phyloP scores from a whole-genome alignment of 139 green algal genomes.

The Desmodesmus armatus region DNA sequence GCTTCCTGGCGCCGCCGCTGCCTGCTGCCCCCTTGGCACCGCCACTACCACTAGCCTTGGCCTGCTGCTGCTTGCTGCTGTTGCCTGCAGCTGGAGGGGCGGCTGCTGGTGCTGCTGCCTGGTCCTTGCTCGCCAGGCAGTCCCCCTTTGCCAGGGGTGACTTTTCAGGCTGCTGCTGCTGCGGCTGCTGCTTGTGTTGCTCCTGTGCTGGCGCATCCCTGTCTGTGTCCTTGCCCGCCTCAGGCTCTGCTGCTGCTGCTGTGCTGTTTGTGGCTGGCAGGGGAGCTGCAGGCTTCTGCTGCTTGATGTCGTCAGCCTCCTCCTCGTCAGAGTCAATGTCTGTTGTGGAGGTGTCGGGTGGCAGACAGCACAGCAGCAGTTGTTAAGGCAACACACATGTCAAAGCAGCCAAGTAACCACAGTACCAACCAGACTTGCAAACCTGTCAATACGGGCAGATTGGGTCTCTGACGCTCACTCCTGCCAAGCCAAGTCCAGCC shows the following conservation, averaged over 20 bases:
- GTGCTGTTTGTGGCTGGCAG: no score
- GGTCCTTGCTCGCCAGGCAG: no score
- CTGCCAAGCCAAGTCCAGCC: no score
- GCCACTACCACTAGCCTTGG: background rate
- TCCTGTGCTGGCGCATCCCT: no score
- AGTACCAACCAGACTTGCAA: background rate
- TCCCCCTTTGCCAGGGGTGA: no score
- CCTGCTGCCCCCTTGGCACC: background rate
- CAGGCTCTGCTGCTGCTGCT: no score
- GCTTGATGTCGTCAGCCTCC: background rate
- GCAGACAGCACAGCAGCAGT: background rate
- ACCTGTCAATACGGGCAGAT: background rate
- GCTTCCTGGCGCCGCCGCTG: no score
- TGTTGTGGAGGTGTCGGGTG: no score
- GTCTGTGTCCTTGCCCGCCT: no score
- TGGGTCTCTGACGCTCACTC: background rate
- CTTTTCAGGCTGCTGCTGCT: background rate
- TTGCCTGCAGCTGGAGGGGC: background rate
- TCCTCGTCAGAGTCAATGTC: background rate
- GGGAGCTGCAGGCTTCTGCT: no score
- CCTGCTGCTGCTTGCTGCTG: conserved; percentile 8
- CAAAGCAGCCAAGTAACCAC: background rate
- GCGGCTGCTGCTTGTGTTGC: background rate
- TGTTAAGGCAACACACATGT: background rate
- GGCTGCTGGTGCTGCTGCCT: background rate